These are phyloP conservation scores for Exidia glandulosa DNA, from an alignment of 768 basidiomycete genomes.

Conservation along the genomic window DNA sequence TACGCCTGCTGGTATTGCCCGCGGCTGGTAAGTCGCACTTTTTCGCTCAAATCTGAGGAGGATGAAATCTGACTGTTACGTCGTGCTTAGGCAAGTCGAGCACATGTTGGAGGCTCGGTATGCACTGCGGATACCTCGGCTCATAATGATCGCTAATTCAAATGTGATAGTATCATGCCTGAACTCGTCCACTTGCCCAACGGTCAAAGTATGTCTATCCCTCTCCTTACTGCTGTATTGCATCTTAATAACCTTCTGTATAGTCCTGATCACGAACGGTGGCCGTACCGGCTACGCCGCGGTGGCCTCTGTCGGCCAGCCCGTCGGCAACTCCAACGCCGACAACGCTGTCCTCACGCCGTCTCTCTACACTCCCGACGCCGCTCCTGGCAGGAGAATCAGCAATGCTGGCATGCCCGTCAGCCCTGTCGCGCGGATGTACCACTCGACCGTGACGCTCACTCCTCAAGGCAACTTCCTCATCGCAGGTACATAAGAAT, in stretches of 20 bases:
- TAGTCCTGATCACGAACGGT: slow-evolving; percentile 29
- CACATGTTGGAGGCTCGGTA: slow-evolving; percentile 21
- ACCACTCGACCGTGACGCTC: slow-evolving; percentile 50
- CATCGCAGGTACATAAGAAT: slow-evolving; percentile 57
- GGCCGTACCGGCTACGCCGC: slow-evolving; percentile 28
- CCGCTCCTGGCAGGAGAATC: slow-evolving; percentile 21
- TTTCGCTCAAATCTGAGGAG: too few species aligned
- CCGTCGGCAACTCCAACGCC: slow-evolving; percentile 36
- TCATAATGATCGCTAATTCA: too few species aligned
- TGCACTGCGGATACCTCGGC: too few species aligned
- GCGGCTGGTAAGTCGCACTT: slow-evolving; percentile 24
- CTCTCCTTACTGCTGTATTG: neutral
- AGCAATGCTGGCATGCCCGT: slow-evolving; percentile 19
- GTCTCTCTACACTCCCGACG: slow-evolving; percentile 23
- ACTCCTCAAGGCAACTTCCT: slow-evolving; percentile 61
- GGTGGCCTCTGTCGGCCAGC: slow-evolving; percentile 47
- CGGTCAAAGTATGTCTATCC: slow-evolving; percentile 14
- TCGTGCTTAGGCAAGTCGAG: too few species aligned
- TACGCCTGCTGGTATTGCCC: slow-evolving; percentile 15
- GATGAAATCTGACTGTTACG: too few species aligned
- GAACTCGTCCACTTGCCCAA: slow-evolving; percentile 24
- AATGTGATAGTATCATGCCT: neutral
- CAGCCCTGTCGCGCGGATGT: slow-evolving; percentile 21
- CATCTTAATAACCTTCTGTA: neutral
- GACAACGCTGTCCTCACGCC: slow-evolving; percentile 21